Base-by-base conservation (phyloP, 495 filamentous ascomycete species). In the Trypethelium eluteriae region DNA sequence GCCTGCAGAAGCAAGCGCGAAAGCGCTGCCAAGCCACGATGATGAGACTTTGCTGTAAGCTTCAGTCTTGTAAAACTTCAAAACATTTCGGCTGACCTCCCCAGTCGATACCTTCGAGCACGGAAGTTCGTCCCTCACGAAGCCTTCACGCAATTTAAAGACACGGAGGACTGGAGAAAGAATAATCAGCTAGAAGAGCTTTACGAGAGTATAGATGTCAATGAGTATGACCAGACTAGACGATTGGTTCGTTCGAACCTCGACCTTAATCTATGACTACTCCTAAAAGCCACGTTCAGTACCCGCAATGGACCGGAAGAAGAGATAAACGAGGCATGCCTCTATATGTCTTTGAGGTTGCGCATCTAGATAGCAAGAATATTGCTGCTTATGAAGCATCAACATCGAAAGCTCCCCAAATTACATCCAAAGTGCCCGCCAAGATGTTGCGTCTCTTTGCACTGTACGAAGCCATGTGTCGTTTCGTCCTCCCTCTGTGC, bases 261-360 rank as follows among this genome's bases (percentile, higher is more conserved):
- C 34, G 18, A 3, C 41, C 63, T 53, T 56, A 56, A 9, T 12
- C 16, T 61, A 56, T 38, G 34, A 56, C 68, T 61, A 38, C 50
- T 41, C 10, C 67, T 70, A 62, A 74, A 64, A 50, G 49, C 34
- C 36, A 65, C 63, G 11, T 39, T 59, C 70, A 94, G 88, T 96
- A 96, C 74, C 92, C 92, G 16, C 91, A 94, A 84, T 96, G 91
- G 87, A 93, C 91, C 38, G 92, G 92, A 18, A 86, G 90, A 69
- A 83, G 91, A 66, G 92, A 96, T 77, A 88, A 85, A 72, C 88
- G 90, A 70, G 92, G 92, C 66, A 93, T 95, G 70, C 92, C 92
- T 1, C 80, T 96, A 68, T 96, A 93, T 75, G 84, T 96, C 61
- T 96, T 88, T 78, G 88, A 93, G 73, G 90, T 96, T 74, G 82